Evolutionary conservation across 306 rosid genomes (phyloP), one percentile per base, ranked within the genome.

Genomic region (Delonix regia): DNA sequence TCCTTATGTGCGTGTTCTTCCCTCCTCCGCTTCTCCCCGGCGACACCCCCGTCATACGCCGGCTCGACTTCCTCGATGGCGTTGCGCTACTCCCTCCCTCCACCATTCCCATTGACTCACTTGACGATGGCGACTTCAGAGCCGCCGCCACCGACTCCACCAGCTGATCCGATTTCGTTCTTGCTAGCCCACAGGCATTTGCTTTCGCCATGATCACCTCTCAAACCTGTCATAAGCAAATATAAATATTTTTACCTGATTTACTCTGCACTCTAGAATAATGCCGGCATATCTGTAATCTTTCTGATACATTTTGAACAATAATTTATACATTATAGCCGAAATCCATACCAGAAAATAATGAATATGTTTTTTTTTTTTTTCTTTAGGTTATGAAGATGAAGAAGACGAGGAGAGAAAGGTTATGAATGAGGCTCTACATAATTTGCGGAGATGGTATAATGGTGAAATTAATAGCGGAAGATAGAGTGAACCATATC

Each of bases 101-200:
- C 15, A 7, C 81, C 18, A 57, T 69, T 7, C 75, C 83, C 0
- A 73, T 59, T 5, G 83, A 75, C 14, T 86, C 89, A 9, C 78
- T 87, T 24, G 88, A 61, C 0, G 81, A 24, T 0, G 94, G 84
- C 1, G 98, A 87, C 83, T 88, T 91, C 22, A 96, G 78, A 0
- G 89, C 88, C 6, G 87, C 84, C 24, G 68, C 79, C 76, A 85
- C 75, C 1, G 87, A 80, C 51, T 96, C 98, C 83, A 75, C 80
- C 24, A 93, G 73, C 79, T 96, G 99, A 16, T 96, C 99, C 0
- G 99, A 96, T 65, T 84, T 90, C 11, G 98, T 83, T 77, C 99
- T 87, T 1, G 64, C 85, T 75, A 96, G 48, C 9, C 81, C 82
- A 2, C 61, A 25, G 7, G 87, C 71, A 51, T 81, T 85, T 55